phyloP scores from a whole-genome alignment of 306 rosid species.

The Pyrus bretschneideri region DNA sequence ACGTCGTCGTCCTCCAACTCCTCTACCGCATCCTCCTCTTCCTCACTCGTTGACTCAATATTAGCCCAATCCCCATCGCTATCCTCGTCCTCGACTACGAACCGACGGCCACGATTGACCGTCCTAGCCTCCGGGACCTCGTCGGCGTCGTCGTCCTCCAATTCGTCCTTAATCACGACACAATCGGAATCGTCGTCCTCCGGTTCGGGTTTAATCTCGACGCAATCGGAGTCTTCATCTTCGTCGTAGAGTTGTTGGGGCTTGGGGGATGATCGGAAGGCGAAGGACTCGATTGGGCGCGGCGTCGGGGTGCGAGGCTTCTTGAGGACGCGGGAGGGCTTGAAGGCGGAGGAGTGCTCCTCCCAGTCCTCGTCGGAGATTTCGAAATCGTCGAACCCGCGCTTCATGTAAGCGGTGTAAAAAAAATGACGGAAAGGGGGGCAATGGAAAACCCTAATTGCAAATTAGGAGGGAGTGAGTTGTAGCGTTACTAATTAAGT shows the following conservation, averaged over 20 bases:
- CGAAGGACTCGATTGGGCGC: constrained; percentile 48
- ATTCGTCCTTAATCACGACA: constrained; percentile 29
- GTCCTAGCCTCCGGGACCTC: constrained; percentile 15
- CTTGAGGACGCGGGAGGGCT: constrained; percentile 71
- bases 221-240: not conserved
- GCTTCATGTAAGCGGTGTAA: constrained; percentile 49
- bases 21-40: constrained; percentile 22
- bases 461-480: not conserved
- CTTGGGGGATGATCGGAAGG: constrained; percentile 21
- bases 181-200: constrained; percentile 27
- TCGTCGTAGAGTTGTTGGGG: constrained; percentile 1
- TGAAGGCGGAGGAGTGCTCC: constrained; percentile 67
- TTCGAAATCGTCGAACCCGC: constrained; percentile 51
- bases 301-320: constrained; percentile 16
- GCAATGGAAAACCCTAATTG: not conserved
- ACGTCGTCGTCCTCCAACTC: constrained; percentile 44
- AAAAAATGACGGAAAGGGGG: not conserved
- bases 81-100: constrained; percentile 69
- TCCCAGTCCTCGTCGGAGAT: constrained; percentile 97
- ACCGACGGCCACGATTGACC: constrained; percentile 56
- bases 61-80: constrained; percentile 35
- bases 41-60: constrained; percentile 42
- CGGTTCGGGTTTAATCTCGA: not conserved
- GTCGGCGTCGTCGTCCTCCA: constrained; percentile 61
- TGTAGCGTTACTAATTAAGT: not conserved